Conservation (phyloP, 148 eudicot species). For the Spergularia bocconei region DNA sequence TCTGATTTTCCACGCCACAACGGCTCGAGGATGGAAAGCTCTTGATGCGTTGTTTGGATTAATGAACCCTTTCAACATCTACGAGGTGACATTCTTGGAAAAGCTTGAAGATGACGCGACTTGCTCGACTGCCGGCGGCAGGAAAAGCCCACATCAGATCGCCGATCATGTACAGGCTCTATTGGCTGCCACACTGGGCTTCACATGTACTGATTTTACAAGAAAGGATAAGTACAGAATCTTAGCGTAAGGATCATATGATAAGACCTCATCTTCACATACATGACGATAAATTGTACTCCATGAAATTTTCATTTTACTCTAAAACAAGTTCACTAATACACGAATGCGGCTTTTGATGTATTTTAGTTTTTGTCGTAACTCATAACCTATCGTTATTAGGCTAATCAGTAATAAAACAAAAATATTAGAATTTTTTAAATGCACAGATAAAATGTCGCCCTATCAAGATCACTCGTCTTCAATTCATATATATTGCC, state of each 20-base stretch:
- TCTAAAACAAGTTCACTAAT: no score
- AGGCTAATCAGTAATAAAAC: no score
- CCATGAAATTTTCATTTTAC: no score
- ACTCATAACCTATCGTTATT: no score
- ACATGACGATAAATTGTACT: no score
- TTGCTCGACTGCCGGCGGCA: background rate
- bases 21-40: slow-evolving; percentile 46
- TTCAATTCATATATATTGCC: no score
- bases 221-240: slow-evolving; percentile 33
- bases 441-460: no score
- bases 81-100: slow-evolving; percentile 42
- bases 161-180: slow-evolving; percentile 39
- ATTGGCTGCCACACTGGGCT: slow-evolving; percentile 26
- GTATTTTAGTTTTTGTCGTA: no score
- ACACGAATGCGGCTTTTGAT: no score
- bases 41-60: slow-evolving; percentile 40
- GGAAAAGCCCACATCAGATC: slow-evolving; percentile 28
- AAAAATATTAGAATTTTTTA: no score
- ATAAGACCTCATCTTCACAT: no score
- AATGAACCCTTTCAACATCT: slow-evolving; percentile 40
- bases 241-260: background rate
- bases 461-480: no score
- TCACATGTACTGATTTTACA: slow-evolving; percentile 30
- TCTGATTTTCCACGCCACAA: slow-evolving; percentile 38
- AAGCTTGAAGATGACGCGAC: slow-evolving; percentile 23